Percentiles rank a stretch among this genome's conserved stretches.
Evolutionary conservation across 768 basidiomycete genomes (phyloP).

Genomic region (Auricularia sp.): DNA sequence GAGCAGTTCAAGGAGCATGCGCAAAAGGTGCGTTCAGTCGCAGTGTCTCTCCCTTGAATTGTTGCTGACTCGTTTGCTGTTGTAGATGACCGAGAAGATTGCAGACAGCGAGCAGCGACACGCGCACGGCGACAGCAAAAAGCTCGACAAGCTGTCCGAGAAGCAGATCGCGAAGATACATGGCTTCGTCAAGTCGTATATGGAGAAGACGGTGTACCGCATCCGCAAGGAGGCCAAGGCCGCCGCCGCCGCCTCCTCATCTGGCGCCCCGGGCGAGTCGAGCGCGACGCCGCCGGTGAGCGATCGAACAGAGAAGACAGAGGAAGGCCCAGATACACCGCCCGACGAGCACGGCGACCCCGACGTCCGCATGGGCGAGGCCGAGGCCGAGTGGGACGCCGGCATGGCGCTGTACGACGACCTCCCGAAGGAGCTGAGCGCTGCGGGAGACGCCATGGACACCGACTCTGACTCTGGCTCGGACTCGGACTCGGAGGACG

Average conservation of each 20-base stretch:
- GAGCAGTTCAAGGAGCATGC: constrained; percentile 93
- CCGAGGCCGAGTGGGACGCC: neutral
- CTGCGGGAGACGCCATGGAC: neutral
- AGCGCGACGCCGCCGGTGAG: neutral
- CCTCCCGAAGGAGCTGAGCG: neutral
- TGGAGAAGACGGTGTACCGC: neutral
- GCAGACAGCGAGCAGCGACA: constrained; percentile 7
- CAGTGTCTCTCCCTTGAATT: neutral
- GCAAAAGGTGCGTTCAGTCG: constrained; percentile 58
- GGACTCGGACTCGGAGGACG: neutral
- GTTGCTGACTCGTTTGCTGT: constrained; percentile 4
- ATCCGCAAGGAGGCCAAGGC: neutral
- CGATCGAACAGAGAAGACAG: neutral
- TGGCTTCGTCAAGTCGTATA: neutral
- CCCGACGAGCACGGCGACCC: neutral
- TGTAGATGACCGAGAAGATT: constrained; percentile 55
- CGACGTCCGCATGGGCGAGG: neutral
- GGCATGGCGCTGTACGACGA: neutral
- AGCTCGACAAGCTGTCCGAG: constrained; percentile 90
- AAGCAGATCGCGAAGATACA: constrained; percentile 77
- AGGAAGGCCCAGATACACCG: neutral
- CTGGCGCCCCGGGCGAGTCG: neutral
- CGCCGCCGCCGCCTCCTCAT: neutral
- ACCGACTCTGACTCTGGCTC: neutral
- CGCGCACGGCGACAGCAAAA: constrained; percentile 20